Percentiles rank a stretch among this genome's conserved stretches.
Evolutionary conservation across 495 filamentous ascomycete genomes (phyloP).

Genomic region (Stereocaulon alpinum): DNA sequence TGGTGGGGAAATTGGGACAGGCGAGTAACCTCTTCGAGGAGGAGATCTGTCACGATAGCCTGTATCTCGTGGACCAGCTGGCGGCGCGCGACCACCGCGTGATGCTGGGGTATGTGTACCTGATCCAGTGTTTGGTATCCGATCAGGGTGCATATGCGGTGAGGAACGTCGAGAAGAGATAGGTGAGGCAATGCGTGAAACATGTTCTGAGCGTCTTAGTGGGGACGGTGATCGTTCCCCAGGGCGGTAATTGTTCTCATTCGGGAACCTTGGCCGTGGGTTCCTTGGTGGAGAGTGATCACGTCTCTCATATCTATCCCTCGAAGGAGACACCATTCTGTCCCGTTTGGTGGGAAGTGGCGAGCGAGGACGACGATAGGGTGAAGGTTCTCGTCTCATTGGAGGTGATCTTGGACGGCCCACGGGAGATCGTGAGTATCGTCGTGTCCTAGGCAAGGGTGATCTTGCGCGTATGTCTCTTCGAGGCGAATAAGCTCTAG

Average conservation of each 20-base stretch:
- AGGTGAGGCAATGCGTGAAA: slow-evolving; percentile 30
- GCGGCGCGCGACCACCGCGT: slow-evolving; percentile 7
- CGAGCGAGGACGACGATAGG: slow-evolving; percentile 21
- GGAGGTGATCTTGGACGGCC: slow-evolving; percentile 29
- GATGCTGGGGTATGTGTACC: slow-evolving; percentile 26
- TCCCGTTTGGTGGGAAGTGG: slow-evolving; percentile 25
- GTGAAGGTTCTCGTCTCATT: slow-evolving; percentile 29
- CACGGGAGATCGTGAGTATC: slow-evolving; percentile 39
- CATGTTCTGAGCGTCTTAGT: slow-evolving; percentile 23
- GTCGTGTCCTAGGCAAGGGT: slow-evolving; percentile 26
- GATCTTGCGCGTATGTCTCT: slow-evolving; percentile 38
- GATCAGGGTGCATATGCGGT: slow-evolving; percentile 27
- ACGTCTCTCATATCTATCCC: slow-evolving; percentile 20
- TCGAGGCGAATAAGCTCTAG: slow-evolving; percentile 38
- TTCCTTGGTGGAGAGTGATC: slow-evolving; percentile 20
- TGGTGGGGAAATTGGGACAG: slow-evolving; percentile 17
- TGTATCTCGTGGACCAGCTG: slow-evolving; percentile 15
- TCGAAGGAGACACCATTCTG: slow-evolving; percentile 15
- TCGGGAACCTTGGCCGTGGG: slow-evolving; percentile 14
- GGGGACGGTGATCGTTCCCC: slow-evolving; percentile 21
- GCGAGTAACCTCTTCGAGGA: slow-evolving; percentile 19
- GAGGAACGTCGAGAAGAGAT: slow-evolving; percentile 35
- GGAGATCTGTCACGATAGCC: slow-evolving; percentile 19
- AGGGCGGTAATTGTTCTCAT: slow-evolving; percentile 17
- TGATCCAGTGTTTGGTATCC: slow-evolving; percentile 18